A percentile compares a stretch with the other conserved stretches of the same genome.
These are phyloP conservation scores for Chlorella variabilis DNA, from an alignment of 163 green algal genomes.

Conservation along the genomic window DNA sequence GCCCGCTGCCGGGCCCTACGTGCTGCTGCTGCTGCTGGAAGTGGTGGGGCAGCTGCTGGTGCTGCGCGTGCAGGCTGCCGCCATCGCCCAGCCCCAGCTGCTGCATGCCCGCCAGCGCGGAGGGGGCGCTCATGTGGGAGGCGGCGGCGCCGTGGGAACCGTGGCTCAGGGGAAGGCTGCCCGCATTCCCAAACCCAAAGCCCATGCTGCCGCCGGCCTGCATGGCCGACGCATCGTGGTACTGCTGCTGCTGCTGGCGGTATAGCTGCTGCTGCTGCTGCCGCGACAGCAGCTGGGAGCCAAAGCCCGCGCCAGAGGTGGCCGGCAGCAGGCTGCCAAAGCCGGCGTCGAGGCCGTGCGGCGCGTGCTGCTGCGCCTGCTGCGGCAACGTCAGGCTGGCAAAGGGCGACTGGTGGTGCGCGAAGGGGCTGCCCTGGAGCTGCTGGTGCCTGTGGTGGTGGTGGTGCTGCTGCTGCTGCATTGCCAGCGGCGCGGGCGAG, in stretches of 20 bases:
- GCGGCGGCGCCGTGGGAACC: too few relatives aligned
- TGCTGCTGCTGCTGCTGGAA: not conserved
- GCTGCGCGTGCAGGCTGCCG: not conserved
- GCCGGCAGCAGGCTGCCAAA: too few relatives aligned
- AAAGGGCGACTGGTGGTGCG: not conserved
- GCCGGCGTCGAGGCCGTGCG: too few relatives aligned
- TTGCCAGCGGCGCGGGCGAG: not conserved
- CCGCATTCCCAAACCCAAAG: not conserved
- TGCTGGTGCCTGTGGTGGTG: too few relatives aligned
- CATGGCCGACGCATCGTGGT: too few relatives aligned
- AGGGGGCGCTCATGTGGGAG: not conserved
- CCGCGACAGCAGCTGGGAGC: not conserved
- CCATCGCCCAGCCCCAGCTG: slow-evolving; percentile 9
- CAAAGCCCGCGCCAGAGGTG: too few relatives aligned
- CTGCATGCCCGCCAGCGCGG: not conserved
- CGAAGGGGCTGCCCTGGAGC: not conserved
- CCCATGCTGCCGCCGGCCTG: not conserved
- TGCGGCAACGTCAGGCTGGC: not conserved
- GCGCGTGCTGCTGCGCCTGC: not conserved
- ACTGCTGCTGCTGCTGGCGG: not conserved
- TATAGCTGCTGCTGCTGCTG: not conserved
- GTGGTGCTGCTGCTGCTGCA: slow-evolving; percentile 19
- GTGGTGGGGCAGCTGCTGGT: not conserved
- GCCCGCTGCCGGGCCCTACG: not conserved
- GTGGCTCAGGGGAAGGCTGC: too few relatives aligned